Percentiles rank a stretch among this genome's conserved stretches.
phyloP scores from a whole-genome alignment of 768 basidiomycete species.

The Sarcomyxa edulis region DNA sequence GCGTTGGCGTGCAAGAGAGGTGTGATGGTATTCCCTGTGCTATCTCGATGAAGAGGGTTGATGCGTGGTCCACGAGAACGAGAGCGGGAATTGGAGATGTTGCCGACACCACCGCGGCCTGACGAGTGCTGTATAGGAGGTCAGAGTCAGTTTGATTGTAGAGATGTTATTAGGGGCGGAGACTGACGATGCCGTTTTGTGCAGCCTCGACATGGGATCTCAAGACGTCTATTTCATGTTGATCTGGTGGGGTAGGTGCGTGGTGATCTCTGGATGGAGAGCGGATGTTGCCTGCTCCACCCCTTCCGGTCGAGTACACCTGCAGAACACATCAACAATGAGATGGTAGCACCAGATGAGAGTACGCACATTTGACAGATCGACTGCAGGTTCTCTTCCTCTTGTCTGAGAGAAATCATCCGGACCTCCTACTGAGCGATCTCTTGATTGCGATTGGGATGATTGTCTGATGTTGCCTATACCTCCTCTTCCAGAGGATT shows the following conservation, averaged over 20 bases:
- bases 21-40: constrained; percentile 4
- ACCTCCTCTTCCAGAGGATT: constrained; percentile 65
- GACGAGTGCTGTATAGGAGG: constrained; percentile 40
- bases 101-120: constrained; percentile 64
- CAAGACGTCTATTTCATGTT: constrained; percentile 36
- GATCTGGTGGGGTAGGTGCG: constrained; percentile 18
- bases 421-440: constrained; percentile 36
- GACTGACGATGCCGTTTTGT: constrained; percentile 21
- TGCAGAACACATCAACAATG: constrained; percentile 16
- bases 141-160: constrained; percentile 1
- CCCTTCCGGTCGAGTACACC: constrained; percentile 62
- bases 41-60: constrained; percentile 6
- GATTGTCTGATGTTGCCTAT: constrained; percentile 57
- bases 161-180: constrained; percentile 2
- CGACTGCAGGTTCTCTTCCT: constrained; percentile 50
- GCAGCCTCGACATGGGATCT: constrained; percentile 24
- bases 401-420: constrained; percentile 55
- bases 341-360: constrained; percentile 1
- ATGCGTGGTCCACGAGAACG: constrained; percentile 16
- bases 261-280: constrained; percentile 60
- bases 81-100: constrained; percentile 55
- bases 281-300: constrained; percentile 83
- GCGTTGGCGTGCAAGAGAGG: too few relatives aligned
- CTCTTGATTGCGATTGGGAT: constrained; percentile 40
- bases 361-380: constrained; percentile 16